phyloP scores from a whole-genome alignment of 2,329 filamentous ascomycete species.

The Trichoderma harzianum region DNA sequence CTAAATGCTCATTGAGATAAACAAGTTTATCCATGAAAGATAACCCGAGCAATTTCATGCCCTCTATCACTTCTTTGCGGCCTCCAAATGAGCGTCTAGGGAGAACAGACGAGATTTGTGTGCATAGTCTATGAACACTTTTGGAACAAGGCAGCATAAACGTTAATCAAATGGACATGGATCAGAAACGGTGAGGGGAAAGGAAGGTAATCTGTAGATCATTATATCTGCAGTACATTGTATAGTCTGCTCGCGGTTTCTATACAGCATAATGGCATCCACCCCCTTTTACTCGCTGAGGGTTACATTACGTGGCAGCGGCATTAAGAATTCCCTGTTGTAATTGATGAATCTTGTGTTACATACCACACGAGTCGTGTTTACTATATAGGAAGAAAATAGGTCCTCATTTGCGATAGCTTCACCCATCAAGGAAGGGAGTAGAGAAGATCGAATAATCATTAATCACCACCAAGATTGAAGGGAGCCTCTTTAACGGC shows the following conservation, averaged over 20 bases:
- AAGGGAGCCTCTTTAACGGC: background rate
- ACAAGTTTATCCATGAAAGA: background rate
- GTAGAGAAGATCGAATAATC: background rate
- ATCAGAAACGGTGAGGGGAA: background rate
- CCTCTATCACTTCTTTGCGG: background rate
- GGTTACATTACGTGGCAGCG: background rate
- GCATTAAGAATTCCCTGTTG: background rate
- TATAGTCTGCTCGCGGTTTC: background rate
- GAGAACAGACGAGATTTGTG: background rate
- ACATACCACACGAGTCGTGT: background rate
- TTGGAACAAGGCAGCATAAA: background rate
- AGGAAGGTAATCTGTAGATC: background rate
- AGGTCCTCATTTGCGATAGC: too few relatives aligned
- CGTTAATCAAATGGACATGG: background rate
- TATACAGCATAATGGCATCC: background rate
- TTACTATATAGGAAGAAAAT: background rate
- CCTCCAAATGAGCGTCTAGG: too few relatives aligned
- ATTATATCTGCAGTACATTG: background rate
- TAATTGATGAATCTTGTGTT: background rate
- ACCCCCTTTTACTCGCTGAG: background rate
- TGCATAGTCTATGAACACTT: background rate
- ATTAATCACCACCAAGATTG: background rate
- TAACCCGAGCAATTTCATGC: background rate
- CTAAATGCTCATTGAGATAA: background rate
- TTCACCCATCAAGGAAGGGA: background rate